Evolutionary conservation across 345 rosid genomes (phyloP).

Genomic region (Euclidium syriacum): DNA sequence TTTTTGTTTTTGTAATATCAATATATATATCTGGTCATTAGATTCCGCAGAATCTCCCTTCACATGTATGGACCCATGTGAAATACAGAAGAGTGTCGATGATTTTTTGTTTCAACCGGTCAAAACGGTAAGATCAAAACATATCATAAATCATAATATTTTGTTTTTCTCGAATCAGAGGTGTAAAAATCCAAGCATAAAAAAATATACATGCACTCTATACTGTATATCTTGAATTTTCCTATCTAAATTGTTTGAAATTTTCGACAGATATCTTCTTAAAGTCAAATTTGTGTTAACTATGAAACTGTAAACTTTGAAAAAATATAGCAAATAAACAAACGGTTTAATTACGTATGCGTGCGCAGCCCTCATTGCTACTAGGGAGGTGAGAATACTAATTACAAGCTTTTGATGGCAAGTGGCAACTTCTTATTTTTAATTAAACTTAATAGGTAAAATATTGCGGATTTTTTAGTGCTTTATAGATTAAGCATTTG

Average conservation of each 20-base stretch:
- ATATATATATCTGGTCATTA: constrained; percentile 4
- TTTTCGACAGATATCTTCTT: neutral
- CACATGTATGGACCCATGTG: constrained; percentile 20
- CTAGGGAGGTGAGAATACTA: neutral
- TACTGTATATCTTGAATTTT: neutral
- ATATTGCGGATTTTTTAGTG: no score
- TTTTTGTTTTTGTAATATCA: neutral
- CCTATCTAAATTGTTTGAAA: neutral
- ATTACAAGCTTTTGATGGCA: neutral
- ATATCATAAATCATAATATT: no score
- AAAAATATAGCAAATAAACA: no score
- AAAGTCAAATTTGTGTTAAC: neutral
- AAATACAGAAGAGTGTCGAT: constrained; percentile 5
- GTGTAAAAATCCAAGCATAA: neutral
- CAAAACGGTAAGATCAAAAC: no score
- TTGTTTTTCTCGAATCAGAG: no score
- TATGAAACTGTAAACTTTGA: neutral
- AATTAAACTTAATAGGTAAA: no score
- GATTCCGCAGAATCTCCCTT: neutral
- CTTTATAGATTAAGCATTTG: no score
- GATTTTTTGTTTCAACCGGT: neutral
- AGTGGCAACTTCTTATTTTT: neutral
- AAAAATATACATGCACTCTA: neutral
- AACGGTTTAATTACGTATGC: neutral
- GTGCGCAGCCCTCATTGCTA: neutral